Evolutionary conservation across 805 yeast species (phyloP).

Genomic region (Saturnispora halmiae): DNA sequence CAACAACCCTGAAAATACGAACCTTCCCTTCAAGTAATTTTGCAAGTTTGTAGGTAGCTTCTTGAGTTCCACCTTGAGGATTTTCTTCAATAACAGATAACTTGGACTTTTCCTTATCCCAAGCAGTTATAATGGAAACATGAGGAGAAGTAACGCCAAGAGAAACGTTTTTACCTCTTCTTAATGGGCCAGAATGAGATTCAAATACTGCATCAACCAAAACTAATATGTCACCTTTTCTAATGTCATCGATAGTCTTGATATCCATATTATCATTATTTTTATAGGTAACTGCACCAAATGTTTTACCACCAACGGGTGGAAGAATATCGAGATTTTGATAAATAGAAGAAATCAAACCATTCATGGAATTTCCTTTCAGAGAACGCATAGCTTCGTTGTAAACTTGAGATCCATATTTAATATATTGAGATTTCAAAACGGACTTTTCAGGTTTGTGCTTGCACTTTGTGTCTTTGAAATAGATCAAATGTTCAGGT

Average conservation of each 20-base stretch:
- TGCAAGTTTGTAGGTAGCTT: slow-evolving; percentile 54
- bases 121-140: slow-evolving; percentile 57
- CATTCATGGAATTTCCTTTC: slow-evolving; percentile 21
- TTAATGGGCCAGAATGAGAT: slow-evolving; percentile 42
- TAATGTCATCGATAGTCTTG: slow-evolving; percentile 49
- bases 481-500: slow-evolving; percentile 42
- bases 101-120: slow-evolving; percentile 64
- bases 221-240: slow-evolving; percentile 79
- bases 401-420: slow-evolving; percentile 44
- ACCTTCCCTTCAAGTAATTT: slow-evolving; percentile 75
- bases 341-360: slow-evolving; percentile 31
- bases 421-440: slow-evolving; percentile 40
- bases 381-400: slow-evolving; percentile 32
- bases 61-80: slow-evolving; percentile 39
- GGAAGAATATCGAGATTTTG: slow-evolving; percentile 28
- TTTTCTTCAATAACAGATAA: slow-evolving; percentile 56
- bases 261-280: slow-evolving; percentile 44
- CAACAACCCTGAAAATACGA: slow-evolving; percentile 71
- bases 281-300: slow-evolving; percentile 63
- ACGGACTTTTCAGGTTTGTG: slow-evolving; percentile 36
- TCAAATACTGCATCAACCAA: slow-evolving; percentile 68
- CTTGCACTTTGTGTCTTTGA: slow-evolving; percentile 29
- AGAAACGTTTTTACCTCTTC: slow-evolving; percentile 30
- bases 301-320: slow-evolving; percentile 56
- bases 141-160: slow-evolving; percentile 49